Conservation (phyloP, 306 rosid genomes). For the Prunus davidiana region DNA sequence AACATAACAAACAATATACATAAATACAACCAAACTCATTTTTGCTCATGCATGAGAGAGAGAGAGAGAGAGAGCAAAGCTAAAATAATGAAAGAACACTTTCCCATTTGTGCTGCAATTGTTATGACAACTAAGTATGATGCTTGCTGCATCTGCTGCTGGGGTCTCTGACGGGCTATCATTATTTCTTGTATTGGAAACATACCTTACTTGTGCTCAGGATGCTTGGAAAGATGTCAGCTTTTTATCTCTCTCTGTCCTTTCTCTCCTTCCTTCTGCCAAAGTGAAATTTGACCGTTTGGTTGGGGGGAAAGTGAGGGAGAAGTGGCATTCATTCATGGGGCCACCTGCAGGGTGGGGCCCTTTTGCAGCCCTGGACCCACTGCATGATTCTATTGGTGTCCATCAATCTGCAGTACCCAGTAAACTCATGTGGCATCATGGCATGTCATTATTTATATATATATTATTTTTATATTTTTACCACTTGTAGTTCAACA, state of each 20-base stretch:
- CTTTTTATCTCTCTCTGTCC: slow-evolving; percentile 32
- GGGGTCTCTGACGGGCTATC: slow-evolving; percentile 39
- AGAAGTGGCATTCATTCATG: slow-evolving; percentile 4
- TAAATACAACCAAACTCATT: background rate
- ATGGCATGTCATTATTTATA: too few relatives aligned
- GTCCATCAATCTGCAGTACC: background rate
- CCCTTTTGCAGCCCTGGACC: background rate
- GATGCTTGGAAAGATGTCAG: slow-evolving; percentile 39
- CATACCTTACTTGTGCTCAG: slow-evolving; percentile 59
- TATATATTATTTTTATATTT: background rate
- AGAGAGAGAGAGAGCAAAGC: background rate
- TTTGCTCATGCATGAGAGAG: background rate
- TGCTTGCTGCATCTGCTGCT: slow-evolving; percentile 2
- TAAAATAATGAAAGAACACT: slow-evolving; percentile 3
- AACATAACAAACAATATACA: slow-evolving; percentile 19
- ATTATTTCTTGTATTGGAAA: slow-evolving; percentile 77
- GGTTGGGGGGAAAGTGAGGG: slow-evolving; percentile 22
- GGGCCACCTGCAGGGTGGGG: background rate
- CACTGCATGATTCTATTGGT: background rate
- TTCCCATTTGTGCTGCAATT: slow-evolving; percentile 3
- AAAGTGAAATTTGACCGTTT: slow-evolving; percentile 42
- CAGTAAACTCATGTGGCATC: too few relatives aligned
- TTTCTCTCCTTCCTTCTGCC: background rate
- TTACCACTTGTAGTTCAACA: background rate
- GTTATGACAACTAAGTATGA: slow-evolving; percentile 13